A percentile compares a stretch with the other conserved stretches of the same genome.
Conservation (phyloP, 306 rosid genomes). For the Geum urbanum region DNA sequence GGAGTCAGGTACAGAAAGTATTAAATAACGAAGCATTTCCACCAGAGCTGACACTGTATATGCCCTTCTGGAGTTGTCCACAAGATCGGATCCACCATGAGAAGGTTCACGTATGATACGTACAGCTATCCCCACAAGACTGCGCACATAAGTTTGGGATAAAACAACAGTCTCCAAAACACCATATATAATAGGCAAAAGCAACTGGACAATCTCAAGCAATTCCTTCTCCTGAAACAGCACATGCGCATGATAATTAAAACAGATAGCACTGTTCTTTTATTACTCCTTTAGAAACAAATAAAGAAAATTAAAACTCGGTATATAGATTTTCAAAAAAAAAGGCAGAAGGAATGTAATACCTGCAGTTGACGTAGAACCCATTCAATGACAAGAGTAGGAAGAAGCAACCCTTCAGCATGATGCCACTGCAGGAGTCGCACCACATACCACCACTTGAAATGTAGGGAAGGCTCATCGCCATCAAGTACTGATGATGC, state of each 20-base stretch:
- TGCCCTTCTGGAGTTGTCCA: slow-evolving; percentile 82
- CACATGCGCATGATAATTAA: slow-evolving; percentile 25
- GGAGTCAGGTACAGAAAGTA: slow-evolving; percentile 77
- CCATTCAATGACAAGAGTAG: slow-evolving; percentile 90
- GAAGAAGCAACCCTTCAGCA: slow-evolving; percentile 79
- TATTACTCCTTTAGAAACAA: slow-evolving; percentile 11
- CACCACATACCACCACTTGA: slow-evolving; percentile 90
- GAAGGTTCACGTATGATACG: slow-evolving; percentile 73
- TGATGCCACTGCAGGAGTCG: slow-evolving; percentile 93
- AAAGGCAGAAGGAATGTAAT: slow-evolving; percentile 8
- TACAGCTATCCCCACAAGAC: slow-evolving; percentile 71
- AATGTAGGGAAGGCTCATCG: slow-evolving; percentile 77
- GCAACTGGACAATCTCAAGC: slow-evolving; percentile 77
- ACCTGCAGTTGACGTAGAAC: slow-evolving; percentile 89
- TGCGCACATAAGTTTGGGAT: slow-evolving; percentile 83
- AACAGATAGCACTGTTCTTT: slow-evolving; percentile 16
- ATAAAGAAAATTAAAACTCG: slow-evolving; percentile 7
- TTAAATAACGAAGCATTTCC: slow-evolving; percentile 86
- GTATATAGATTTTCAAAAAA: not conserved
- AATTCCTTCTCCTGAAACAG: slow-evolving; percentile 68
- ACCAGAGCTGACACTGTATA: slow-evolving; percentile 69
- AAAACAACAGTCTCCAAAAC: slow-evolving; percentile 74
- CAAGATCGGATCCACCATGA: slow-evolving; percentile 95
- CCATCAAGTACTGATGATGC: slow-evolving; percentile 49
- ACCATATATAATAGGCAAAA: slow-evolving; percentile 85